Evolutionary conservation across 345 rosid species (phyloP).

Genomic region (Citrus trifoliata): DNA sequence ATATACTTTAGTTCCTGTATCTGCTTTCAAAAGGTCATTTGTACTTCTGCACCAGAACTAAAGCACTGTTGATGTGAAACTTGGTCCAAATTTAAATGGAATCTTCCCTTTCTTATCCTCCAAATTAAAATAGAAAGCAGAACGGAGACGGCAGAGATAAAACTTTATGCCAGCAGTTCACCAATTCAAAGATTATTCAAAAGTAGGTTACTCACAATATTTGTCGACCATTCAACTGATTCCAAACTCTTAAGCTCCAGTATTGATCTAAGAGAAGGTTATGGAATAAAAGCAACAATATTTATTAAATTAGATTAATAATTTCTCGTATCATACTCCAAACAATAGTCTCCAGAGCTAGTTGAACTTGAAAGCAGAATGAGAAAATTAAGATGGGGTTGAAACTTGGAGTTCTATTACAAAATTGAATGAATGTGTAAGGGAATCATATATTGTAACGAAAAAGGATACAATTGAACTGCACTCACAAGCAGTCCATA

Average conservation of each 20-base stretch:
- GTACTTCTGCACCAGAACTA: background rate
- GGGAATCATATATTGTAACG: background rate
- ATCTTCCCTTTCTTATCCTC: background rate
- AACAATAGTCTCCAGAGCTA: background rate
- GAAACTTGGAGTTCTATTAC: background rate
- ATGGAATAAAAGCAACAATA: slow-evolving; percentile 15
- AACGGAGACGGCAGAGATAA: background rate
- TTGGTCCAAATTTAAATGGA: slow-evolving; percentile 1
- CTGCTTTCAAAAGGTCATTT: background rate
- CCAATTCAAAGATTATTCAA: background rate
- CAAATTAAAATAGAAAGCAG: background rate
- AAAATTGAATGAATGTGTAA: background rate
- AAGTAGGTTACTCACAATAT: slow-evolving; percentile 35
- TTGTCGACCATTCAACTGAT: slow-evolving; percentile 44
- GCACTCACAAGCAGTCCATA: slow-evolving; percentile 45
- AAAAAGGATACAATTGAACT: slow-evolving; percentile 46
- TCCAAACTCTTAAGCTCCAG: slow-evolving; percentile 38
- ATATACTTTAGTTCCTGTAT: background rate
- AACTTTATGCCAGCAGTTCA: background rate
- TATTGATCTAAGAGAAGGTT: slow-evolving; percentile 39
- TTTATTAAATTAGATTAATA: background rate
- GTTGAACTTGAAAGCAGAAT: background rate
- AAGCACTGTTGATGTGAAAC: background rate
- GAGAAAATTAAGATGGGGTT: background rate
- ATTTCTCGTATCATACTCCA: background rate